Evolutionary conservation across 495 filamentous ascomycete species (phyloP).

Genomic region (Penicillium coprophilum): DNA sequence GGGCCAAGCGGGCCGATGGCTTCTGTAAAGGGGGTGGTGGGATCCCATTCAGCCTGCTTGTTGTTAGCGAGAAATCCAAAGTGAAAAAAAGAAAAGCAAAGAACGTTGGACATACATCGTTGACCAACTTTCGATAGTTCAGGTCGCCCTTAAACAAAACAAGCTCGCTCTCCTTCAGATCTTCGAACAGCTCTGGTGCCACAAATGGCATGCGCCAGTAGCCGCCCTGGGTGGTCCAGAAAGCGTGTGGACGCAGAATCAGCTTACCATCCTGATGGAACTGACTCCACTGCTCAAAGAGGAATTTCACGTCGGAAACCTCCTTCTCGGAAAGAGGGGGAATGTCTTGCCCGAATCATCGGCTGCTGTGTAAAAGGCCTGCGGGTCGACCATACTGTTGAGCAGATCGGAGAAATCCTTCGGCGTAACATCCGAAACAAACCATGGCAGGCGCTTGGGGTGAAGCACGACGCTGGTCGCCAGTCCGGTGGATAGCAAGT

Average conservation of each 20-base stretch:
- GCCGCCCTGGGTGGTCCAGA: conserved; percentile 84
- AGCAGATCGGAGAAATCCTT: conserved; percentile 80
- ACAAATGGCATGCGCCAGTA: conserved; percentile 81
- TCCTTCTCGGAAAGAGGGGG: conserved; percentile 64
- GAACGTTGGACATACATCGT: conserved; percentile 63
- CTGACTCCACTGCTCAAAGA: conserved; percentile 77
- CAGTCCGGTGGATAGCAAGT: conserved; percentile 74
- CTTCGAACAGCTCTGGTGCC: conserved; percentile 66
- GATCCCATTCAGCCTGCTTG: conserved; percentile 73
- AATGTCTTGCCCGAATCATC: conserved; percentile 64
- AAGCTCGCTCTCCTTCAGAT: conserved; percentile 82
- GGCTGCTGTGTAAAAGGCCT: conserved; percentile 70
- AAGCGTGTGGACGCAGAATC: conserved; percentile 72
- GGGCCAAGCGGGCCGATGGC: conserved; percentile 87
- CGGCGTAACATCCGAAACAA: conserved; percentile 91
- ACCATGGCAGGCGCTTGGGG: conserved; percentile 94
- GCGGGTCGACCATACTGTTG: conserved; percentile 68
- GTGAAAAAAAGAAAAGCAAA: background rate
- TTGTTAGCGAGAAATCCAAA: conserved; percentile 15
- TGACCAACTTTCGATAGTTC: conserved; percentile 90
- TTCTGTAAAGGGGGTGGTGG: conserved; percentile 79
- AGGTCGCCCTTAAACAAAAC: conserved; percentile 96
- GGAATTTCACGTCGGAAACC: conserved; percentile 62
- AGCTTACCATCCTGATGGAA: conserved; percentile 82
- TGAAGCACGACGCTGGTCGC: conserved; percentile 88